phyloP scores from a whole-genome alignment of 148 eudicot species.

The Pharnaceum exiguum region DNA sequence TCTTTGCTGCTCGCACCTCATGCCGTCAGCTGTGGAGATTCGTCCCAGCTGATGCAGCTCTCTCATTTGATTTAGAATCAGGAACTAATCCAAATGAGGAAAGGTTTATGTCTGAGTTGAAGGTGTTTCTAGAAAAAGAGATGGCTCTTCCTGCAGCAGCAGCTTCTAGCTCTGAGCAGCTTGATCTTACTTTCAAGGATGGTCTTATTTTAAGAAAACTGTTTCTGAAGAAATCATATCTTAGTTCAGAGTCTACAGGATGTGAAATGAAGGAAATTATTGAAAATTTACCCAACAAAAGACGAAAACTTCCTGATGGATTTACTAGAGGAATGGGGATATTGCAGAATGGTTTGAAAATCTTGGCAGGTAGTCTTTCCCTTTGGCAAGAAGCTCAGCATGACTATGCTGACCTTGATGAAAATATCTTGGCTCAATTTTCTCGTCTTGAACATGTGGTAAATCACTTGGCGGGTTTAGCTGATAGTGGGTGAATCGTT shows the following conservation, averaged over 20 bases:
- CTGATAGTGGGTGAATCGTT: conserved; percentile 26
- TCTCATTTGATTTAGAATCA: conserved; percentile 65
- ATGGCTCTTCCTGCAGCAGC: conserved; percentile 33
- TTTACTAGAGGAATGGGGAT: conserved; percentile 62
- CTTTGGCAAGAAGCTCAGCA: conserved; percentile 41
- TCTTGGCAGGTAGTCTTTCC: conserved; percentile 65
- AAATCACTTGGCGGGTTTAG: conserved; percentile 49
- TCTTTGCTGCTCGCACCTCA: conserved; percentile 80
- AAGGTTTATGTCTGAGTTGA: conserved; percentile 76
- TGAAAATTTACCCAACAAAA: conserved; percentile 40
- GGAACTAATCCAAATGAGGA: conserved; percentile 54
- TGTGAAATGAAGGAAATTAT: conserved; percentile 38
- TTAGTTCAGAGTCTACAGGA: conserved; percentile 3
- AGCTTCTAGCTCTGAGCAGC: conserved; percentile 44
- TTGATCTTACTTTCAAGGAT: conserved; percentile 35
- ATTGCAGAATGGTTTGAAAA: conserved; percentile 66
- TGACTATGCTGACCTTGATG: conserved; percentile 38
- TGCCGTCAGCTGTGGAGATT: conserved; percentile 88
- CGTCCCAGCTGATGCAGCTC: conserved; percentile 80
- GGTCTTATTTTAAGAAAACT: conserved; percentile 46
- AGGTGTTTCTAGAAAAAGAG: conserved; percentile 77
- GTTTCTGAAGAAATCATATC: conserved; percentile 20
- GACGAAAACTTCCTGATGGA: conserved; percentile 60
- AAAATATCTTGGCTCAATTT: conserved; percentile 49
- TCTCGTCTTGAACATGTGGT: conserved; percentile 59